phyloP scores from a whole-genome alignment of 2,329 filamentous ascomycete genomes.

The Microascus cirrosus region DNA sequence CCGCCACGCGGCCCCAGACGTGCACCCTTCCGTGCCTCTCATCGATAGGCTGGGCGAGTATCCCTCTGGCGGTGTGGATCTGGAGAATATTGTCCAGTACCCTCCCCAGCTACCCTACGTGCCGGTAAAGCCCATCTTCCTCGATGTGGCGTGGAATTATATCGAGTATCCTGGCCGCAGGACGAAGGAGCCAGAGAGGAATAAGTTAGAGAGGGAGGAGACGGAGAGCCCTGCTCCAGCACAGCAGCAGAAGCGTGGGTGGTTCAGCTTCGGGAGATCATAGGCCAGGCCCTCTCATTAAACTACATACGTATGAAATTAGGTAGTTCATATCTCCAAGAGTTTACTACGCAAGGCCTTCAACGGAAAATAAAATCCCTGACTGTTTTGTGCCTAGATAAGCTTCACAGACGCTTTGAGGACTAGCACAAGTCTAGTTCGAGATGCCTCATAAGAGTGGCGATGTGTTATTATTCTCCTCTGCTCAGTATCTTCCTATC shows the following conservation, averaged over 20 bases:
- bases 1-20: slow-evolving; percentile 30
- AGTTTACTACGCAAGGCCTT: too few relatives aligned
- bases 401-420: background rate
- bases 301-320: background rate
- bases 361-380: background rate
- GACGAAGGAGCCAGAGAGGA: slow-evolving; percentile 13
- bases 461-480: slow-evolving; percentile 44
- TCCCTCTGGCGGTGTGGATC: slow-evolving; percentile 55
- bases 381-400: background rate
- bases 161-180: slow-evolving; percentile 69
- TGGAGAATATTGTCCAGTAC: slow-evolving; percentile 74
- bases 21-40: slow-evolving; percentile 36
- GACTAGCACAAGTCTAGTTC: background rate
- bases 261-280: slow-evolving; percentile 62
- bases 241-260: slow-evolving; percentile 55
- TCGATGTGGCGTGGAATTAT: slow-evolving; percentile 97
- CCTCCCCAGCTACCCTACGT: slow-evolving; percentile 75
- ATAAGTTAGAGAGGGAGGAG: slow-evolving; percentile 13
- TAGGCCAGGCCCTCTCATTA: background rate
- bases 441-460: slow-evolving; percentile 30
- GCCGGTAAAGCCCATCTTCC: slow-evolving; percentile 88
- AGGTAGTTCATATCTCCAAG: too few relatives aligned
- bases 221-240: slow-evolving; percentile 22
- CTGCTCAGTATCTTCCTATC: slow-evolving; percentile 10
- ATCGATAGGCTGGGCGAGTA: slow-evolving; percentile 69